phyloP scores from a whole-genome alignment of 352 stramenopile species.

The Phytopythium cucurbitacearum region DNA sequence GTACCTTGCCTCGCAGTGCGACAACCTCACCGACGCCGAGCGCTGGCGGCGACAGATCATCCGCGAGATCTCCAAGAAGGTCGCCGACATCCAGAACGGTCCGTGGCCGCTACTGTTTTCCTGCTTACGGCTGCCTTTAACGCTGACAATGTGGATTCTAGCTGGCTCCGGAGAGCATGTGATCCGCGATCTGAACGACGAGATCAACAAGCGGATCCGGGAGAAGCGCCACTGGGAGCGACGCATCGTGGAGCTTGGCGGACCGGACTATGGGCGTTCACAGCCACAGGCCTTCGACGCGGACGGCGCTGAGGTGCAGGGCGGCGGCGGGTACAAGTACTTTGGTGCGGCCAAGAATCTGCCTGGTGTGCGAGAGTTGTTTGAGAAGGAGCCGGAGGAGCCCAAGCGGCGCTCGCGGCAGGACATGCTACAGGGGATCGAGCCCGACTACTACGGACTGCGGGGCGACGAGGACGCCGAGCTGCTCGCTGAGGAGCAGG shows the following conservation, averaged over 20 bases:
- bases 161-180: slow-evolving; percentile 93
- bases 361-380: slow-evolving; percentile 94
- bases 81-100: slow-evolving; percentile 97
- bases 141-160: slow-evolving; percentile 9
- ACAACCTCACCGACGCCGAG: slow-evolving; percentile 93
- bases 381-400: slow-evolving; percentile 78
- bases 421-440: slow-evolving; percentile 92
- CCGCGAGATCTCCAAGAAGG: slow-evolving; percentile 93
- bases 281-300: slow-evolving; percentile 73
- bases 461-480: slow-evolving; percentile 60
- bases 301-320: slow-evolving; percentile 68
- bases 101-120: background rate
- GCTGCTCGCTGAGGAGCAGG: slow-evolving; percentile 41
- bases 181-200: slow-evolving; percentile 97
- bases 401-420: slow-evolving; percentile 49
- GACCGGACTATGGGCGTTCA: slow-evolving; percentile 81
- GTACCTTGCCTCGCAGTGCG: slow-evolving; percentile 91
- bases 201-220: slow-evolving; percentile 97
- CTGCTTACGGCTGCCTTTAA: background rate
- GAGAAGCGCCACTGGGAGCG: slow-evolving; percentile 91
- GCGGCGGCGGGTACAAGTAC: slow-evolving; percentile 92
- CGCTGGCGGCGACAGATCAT: slow-evolving; percentile 92
- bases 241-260: slow-evolving; percentile 88
- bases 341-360: slow-evolving; percentile 97
- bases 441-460: slow-evolving; percentile 81